Evolutionary conservation across 805 yeast genomes (phyloP), one percentile per base, ranked within the genome.

Genomic region (Saccharomyces cerevisiae): DNA sequence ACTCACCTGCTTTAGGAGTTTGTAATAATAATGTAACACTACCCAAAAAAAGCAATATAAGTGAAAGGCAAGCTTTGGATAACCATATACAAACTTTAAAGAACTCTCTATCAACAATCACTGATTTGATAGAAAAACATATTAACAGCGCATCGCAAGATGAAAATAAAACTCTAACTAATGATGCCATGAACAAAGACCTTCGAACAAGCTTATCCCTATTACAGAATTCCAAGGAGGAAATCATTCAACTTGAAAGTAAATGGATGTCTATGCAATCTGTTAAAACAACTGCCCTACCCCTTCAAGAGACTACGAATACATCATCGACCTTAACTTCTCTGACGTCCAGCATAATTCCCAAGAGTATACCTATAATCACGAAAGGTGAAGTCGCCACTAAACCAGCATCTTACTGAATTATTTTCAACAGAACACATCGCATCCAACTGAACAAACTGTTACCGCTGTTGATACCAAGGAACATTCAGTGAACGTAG

Each of bases 41-140:
- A 36, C 24, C 22, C 4, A n/a, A 36, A 36, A 36, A 36, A 17
- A 36, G 17, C 17, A 22, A 36, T 21, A 6, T 17, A 17, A n/a
- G 43, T 17, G 43, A 36, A 36, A 17, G 50, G 14, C 57, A 55
- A 29, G 47, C 49, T n/a, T 30, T 55, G 30, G 57, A 55, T 21
- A 49, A 41, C 28, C 53, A 48, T 21, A 31, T 55, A 30, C 53
- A 47, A 21, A 46, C 46, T 1, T 26, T 55, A 47, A 48, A 51
- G 11, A 55, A 50, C 22, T 55, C 57, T 4, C 24, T 55, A 10
- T 36, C 48, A 11, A 30, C 51, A n/a, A 49, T 55, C 9, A 51
- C 54, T 14, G 57, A 55, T 27, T 48, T 55, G 46, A 22, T 55
- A 32, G 22, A 36, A 17, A 36, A 10, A 10, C 43, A 36, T 17